phyloP scores from a whole-genome alignment of 2,329 filamentous ascomycete genomes.

The Fusarium penzigii region DNA sequence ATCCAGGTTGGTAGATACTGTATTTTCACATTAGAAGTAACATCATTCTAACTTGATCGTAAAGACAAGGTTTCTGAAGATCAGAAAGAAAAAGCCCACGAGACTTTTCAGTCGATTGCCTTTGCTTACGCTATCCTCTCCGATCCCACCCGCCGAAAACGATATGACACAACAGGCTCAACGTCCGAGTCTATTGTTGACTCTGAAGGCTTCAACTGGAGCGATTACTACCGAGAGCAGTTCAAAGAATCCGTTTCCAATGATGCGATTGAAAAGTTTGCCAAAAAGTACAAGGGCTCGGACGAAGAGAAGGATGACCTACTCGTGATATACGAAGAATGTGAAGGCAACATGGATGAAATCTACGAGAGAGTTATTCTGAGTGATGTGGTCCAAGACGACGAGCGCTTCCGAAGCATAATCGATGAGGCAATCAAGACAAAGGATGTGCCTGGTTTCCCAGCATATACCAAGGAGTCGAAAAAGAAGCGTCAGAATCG shows the following conservation, averaged over 20 bases:
- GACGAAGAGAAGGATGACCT: slow-evolving; percentile 83
- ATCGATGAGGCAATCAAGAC: slow-evolving; percentile 78
- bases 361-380: slow-evolving; percentile 87
- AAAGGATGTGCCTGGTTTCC: slow-evolving; percentile 66
- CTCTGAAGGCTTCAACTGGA: slow-evolving; percentile 84
- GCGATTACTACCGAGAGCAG: slow-evolving; percentile 83
- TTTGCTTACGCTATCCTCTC: slow-evolving; percentile 94
- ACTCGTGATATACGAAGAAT: slow-evolving; percentile 71
- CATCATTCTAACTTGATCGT: slow-evolving; percentile 15
- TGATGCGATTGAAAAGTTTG: slow-evolving; percentile 74
- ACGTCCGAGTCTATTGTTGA: slow-evolving; percentile 81
- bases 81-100: slow-evolving; percentile 71
- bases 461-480: slow-evolving; percentile 73
- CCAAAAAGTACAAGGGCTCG: slow-evolving; percentile 77
- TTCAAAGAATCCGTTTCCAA: slow-evolving; percentile 75
- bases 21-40: not conserved
- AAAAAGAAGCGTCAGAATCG: slow-evolving; percentile 62
- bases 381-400: slow-evolving; percentile 79
- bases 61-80: slow-evolving; percentile 74
- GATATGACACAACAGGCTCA: slow-evolving; percentile 88
- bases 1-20: slow-evolving; percentile 64
- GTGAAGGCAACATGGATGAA: slow-evolving; percentile 72
- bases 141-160: slow-evolving; percentile 74
- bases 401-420: slow-evolving; percentile 78
- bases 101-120: slow-evolving; percentile 84